Conservation (phyloP, 2,329 filamentous ascomycete genomes). For the Colletotrichum cuscutae region DNA sequence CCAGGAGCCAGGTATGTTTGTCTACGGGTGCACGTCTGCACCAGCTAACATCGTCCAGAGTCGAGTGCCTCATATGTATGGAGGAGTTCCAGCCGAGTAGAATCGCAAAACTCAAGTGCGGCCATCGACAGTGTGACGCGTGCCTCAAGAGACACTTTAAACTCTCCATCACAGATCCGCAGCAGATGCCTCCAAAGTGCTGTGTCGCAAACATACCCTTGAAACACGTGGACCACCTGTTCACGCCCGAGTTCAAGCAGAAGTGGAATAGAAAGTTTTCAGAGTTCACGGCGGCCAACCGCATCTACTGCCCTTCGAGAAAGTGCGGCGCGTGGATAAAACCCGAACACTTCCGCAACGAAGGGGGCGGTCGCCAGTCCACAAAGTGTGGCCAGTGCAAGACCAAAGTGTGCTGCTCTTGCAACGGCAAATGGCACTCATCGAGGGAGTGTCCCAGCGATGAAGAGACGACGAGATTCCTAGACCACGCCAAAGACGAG, state of each 20-base stretch:
- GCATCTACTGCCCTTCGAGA: conserved; percentile 79
- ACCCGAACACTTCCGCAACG: conserved; percentile 72
- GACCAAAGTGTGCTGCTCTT: conserved; percentile 78
- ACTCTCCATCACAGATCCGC: conserved; percentile 79
- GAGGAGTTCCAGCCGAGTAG: conserved; percentile 73
- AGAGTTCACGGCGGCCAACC: conserved; percentile 79
- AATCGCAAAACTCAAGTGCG: conserved; percentile 78
- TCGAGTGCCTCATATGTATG: conserved; percentile 79
- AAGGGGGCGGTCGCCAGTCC: conserved; percentile 68
- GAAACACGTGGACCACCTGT: conserved; percentile 79
- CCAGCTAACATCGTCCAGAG: conserved; percentile 53
- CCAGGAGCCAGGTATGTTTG: conserved; percentile 41
- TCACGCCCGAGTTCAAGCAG: conserved; percentile 79
- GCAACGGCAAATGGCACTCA: conserved; percentile 80
- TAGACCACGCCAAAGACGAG: conserved; percentile 72
- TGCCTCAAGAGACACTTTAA: conserved; percentile 82
- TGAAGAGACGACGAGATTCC: conserved; percentile 70
- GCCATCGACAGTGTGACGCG: conserved; percentile 82
- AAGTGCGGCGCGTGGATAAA: conserved; percentile 85
- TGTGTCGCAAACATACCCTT: conserved; percentile 80
- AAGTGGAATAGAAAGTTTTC: conserved; percentile 84
- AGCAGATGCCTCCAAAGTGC: conserved; percentile 87
- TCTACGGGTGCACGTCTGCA: conserved; percentile 14
- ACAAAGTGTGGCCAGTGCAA: conserved; percentile 78
- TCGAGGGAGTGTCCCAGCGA: conserved; percentile 77